Percentiles rank a stretch among this genome's conserved stretches.
Evolutionary conservation across 2,329 filamentous ascomycete genomes (phyloP).

Genomic region (Elsinoe necatrix): DNA sequence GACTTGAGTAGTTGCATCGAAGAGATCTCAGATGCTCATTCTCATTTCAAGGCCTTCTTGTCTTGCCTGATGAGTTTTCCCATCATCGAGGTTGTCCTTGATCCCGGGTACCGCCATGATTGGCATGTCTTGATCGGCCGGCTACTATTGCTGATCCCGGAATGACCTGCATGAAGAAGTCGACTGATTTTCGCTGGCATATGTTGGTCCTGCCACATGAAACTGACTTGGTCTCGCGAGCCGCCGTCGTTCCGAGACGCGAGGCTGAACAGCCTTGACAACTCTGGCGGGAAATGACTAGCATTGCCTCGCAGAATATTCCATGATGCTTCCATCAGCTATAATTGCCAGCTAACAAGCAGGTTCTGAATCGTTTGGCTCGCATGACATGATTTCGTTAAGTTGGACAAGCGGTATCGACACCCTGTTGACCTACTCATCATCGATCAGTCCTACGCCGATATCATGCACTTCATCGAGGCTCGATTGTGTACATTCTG

Average conservation of each 20-base stretch:
- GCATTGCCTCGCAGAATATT: constrained; percentile 1
- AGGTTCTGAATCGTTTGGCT: neutral
- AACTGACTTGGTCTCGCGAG: constrained; percentile 5
- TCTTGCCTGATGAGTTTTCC: neutral
- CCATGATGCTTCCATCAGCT: neutral
- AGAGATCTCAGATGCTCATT: neutral
- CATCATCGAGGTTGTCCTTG: constrained; percentile 1
- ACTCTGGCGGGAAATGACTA: neutral
- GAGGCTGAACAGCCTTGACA: constrained; percentile 10
- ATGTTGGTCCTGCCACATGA: constrained; percentile 11
- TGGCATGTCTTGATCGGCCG: neutral
- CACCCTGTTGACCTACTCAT: neutral
- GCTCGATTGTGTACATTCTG: neutral
- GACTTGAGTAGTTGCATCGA: neutral
- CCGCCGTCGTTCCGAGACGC: neutral
- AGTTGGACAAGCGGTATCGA: neutral
- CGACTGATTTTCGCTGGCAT: neutral
- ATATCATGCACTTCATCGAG: neutral
- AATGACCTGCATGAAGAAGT: neutral
- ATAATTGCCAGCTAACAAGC: neutral
- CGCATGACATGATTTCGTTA: neutral
- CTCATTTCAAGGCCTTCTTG: neutral
- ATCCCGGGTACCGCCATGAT: neutral
- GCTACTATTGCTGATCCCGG: neutral
- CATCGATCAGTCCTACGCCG: neutral